These are phyloP conservation scores for Biscogniauxia marginata DNA, from an alignment of 2,329 filamentous ascomycete species.

Conservation along the genomic window DNA sequence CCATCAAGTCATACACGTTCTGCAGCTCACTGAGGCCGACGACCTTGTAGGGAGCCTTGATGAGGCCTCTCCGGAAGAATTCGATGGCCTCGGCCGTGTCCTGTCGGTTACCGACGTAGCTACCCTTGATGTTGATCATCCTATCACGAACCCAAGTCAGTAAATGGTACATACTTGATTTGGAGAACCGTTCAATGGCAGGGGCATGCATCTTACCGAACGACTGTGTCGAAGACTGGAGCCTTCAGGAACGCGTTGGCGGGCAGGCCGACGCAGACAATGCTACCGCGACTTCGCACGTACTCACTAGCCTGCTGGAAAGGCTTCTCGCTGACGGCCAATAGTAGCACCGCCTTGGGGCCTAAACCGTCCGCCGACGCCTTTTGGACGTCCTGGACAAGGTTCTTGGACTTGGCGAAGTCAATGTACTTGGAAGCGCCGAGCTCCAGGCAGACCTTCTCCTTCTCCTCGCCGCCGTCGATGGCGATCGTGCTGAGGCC, in stretches of 20 bases:
- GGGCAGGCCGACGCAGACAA: constrained; percentile 88
- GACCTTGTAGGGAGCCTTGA: constrained; percentile 84
- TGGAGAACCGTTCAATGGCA: background rate
- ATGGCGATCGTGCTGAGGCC: constrained; percentile 78
- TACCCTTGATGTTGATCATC: constrained; percentile 91
- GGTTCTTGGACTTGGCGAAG: constrained; percentile 71
- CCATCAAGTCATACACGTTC: constrained; percentile 75
- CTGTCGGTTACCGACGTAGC: constrained; percentile 89
- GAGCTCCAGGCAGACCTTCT: constrained; percentile 64
- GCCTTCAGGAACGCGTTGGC: constrained; percentile 76
- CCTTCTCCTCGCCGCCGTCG: constrained; percentile 81
- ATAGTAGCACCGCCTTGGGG: constrained; percentile 81
- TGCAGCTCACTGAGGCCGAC: constrained; percentile 78
- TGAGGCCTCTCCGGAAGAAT: constrained; percentile 80
- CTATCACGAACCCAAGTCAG: constrained; percentile 35
- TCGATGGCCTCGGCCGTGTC: constrained; percentile 88
- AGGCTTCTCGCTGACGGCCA: constrained; percentile 85
- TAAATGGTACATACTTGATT: background rate
- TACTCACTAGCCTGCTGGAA: constrained; percentile 94
- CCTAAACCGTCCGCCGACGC: constrained; percentile 78
- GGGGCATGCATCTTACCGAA: constrained; percentile 38
- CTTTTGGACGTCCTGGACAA: constrained; percentile 81
- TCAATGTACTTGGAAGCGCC: constrained; percentile 77
- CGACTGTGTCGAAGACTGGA: constrained; percentile 85
- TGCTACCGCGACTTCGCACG: constrained; percentile 76